phyloP scores from a whole-genome alignment of 2,329 filamentous ascomycete genomes.

The Fusarium sp. region DNA sequence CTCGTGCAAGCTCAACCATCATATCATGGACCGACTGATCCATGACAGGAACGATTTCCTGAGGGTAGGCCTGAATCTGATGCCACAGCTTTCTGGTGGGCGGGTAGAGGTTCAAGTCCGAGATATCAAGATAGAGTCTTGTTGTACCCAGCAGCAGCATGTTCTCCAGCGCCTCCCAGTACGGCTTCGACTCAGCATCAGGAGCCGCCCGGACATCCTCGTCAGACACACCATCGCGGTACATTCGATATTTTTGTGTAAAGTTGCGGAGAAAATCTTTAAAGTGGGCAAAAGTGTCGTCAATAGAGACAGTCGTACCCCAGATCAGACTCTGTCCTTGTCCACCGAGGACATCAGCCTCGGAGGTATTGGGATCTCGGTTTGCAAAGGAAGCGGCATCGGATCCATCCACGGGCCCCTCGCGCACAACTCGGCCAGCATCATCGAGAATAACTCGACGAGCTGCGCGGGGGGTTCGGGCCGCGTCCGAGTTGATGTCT shows the following conservation, averaged over 20 bases:
- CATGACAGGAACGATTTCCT: constrained; percentile 96
- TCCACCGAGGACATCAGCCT: constrained; percentile 88
- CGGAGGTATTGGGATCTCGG: constrained; percentile 84
- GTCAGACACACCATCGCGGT: constrained; percentile 84
- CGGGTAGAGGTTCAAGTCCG: constrained; percentile 91
- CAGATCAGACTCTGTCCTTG: constrained; percentile 87
- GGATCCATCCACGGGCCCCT: constrained; percentile 62
- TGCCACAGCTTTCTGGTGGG: constrained; percentile 95
- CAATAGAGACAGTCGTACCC: constrained; percentile 96
- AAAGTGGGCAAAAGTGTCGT: constrained; percentile 87
- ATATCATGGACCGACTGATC: constrained; percentile 93
- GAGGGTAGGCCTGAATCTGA: constrained; percentile 92
- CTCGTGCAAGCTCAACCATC: constrained; percentile 88
- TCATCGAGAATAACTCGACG: constrained; percentile 70
- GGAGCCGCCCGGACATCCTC: constrained; percentile 77
- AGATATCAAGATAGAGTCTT: constrained; percentile 87
- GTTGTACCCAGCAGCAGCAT: constrained; percentile 90
- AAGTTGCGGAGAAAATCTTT: constrained; percentile 95
- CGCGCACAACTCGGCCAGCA: constrained; percentile 66
- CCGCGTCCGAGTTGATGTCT: constrained; percentile 86
- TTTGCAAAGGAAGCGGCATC: constrained; percentile 71
- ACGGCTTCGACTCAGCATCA: constrained; percentile 81
- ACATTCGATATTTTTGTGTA: constrained; percentile 92
- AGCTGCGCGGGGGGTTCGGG: constrained; percentile 63
- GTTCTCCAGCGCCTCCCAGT: constrained; percentile 85